Evolutionary conservation across 768 basidiomycete genomes (phyloP).

Genomic region (Crepidotus variabilis): DNA sequence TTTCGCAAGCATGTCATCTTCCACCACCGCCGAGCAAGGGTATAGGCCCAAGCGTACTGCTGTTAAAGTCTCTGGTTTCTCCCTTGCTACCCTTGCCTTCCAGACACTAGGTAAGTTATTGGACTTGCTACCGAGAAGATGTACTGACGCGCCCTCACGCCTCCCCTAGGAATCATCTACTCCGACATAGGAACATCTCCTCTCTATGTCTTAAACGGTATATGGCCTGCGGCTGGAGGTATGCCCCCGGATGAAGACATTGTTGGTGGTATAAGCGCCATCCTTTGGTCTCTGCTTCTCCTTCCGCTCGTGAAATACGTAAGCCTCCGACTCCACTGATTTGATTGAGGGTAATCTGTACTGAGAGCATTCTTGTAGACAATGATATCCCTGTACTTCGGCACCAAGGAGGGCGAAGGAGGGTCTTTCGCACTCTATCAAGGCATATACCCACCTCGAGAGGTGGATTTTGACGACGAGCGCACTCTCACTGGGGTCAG

Average conservation of each 20-base stretch:
- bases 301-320: constrained; percentile 64
- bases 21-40: constrained; percentile 21
- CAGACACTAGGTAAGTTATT: constrained; percentile 27
- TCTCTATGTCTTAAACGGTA: constrained; percentile 59
- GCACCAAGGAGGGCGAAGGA: constrained; percentile 59
- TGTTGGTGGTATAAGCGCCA: constrained; percentile 58
- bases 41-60: constrained; percentile 27
- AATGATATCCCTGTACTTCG: constrained; percentile 35
- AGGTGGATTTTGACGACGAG: constrained; percentile 43
- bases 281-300: constrained; percentile 60
- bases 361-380: constrained; percentile 28
- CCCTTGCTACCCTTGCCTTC: constrained; percentile 29
- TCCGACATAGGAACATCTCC: constrained; percentile 55
- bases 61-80: constrained; percentile 24
- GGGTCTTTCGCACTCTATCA: constrained; percentile 65
- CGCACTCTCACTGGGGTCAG: constrained; percentile 52
- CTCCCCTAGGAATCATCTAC: constrained; percentile 39
- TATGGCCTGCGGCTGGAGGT: constrained; percentile 47
- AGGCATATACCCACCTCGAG: constrained; percentile 51
- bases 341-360: not conserved
- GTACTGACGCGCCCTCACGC: not conserved
- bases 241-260: constrained; percentile 53
- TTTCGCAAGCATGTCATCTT: constrained; percentile 16
- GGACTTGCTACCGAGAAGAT: not conserved
- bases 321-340: constrained; percentile 9